Evolutionary conservation across 2,329 filamentous ascomycete genomes (phyloP), one percentile per base, ranked within the genome.

Genomic region (Tolypocladium ovalisporum): DNA sequence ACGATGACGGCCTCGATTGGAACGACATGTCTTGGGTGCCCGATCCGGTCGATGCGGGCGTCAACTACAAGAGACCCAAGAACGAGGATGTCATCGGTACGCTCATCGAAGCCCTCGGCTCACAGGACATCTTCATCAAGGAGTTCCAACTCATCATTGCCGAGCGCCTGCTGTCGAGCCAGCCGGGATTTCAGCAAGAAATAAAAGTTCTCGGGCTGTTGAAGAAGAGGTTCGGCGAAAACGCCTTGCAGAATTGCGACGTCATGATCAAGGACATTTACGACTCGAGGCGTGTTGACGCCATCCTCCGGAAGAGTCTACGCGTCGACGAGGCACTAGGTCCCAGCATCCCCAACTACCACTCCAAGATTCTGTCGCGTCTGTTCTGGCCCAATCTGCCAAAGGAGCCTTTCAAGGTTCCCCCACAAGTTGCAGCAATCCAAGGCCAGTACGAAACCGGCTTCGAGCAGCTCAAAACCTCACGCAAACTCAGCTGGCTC

Each of bases 221-320:
- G 59, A 97, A 97, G 74, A 81, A 89, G 60, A 85, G 92, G 10
- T 92, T 97, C 57, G 93, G 93, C 29, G 90, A 97, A 62, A 80
- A 82, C 34, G 85, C 90, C 19, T 76, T 99, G 52, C 94, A 97
- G 69, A 89, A 89, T 54, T 97, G 92, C 71, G 93, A 99, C 68
- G 94, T 99, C 65, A 99, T 99, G 94, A 82, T 99, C 58, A 89
- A 88, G 62, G 94, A 99, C 69, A 88, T 97, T 39, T 82, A 88
- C 62, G 92, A 97, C 66, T 96, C 91, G 1, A 80, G 81, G 60
- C 81, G 83, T 47, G 83, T 95, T 59, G 89, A 97, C 67, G 74
- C 78, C 9, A 76, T 80, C 15, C 84, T 96, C 52, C 77, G 84
- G 47, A 79, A 78, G 57, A 70, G 67, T 58, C 59, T 73, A 27